Evolutionary conservation across 1,284 basidiomycete species (phyloP), one percentile per base, ranked within the genome.

Genomic region (Cryptococcus deneoformans): DNA sequence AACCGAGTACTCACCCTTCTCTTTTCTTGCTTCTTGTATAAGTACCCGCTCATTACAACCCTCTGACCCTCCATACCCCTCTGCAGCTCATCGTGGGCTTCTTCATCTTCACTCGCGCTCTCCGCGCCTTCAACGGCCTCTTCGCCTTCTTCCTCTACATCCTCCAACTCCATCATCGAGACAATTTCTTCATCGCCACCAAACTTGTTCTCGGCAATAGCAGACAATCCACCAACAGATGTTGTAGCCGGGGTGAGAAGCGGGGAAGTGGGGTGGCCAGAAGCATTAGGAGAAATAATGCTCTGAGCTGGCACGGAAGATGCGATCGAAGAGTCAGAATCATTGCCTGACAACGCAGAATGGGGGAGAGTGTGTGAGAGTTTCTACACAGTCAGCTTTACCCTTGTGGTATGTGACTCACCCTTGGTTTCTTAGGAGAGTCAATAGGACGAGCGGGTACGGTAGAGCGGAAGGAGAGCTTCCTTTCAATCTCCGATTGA

Each of bases 21-120:
- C 61, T 92, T 85, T 78, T 98, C 92, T 64, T 95, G 94, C 81
- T 93, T 95, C 83, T 97, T 97, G 83, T 86, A 88, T 52, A 98
- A 80, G 79, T 93, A 96, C 2, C 94, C 94, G 24, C 87, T 86
- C 78, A 92, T 95, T 73, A 96, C 83, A 42, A 90, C 86, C 52
- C 83, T 84, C 72, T 93, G 91, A 56, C 87, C 87, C 43, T 84
- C 80, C 29, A 85, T 83, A 53, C 82, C 83, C 46, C 74, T 86
- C 83, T 60, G 81, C 77, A 51, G 81, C 81, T 69, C 82, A 77
- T 60, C 76, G 48, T 74, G 65, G n/a, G 68, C 68, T 70, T 74
- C 62, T 54, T 53, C 61, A 29, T 64, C 67, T 20, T 59, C 64
- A 1, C 58, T 67, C 35, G 62, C 67, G 9, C 59, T 65, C 50